phyloP scores from a whole-genome alignment of 208 protist genomes.

The Acanthamoeba healyi region DNA sequence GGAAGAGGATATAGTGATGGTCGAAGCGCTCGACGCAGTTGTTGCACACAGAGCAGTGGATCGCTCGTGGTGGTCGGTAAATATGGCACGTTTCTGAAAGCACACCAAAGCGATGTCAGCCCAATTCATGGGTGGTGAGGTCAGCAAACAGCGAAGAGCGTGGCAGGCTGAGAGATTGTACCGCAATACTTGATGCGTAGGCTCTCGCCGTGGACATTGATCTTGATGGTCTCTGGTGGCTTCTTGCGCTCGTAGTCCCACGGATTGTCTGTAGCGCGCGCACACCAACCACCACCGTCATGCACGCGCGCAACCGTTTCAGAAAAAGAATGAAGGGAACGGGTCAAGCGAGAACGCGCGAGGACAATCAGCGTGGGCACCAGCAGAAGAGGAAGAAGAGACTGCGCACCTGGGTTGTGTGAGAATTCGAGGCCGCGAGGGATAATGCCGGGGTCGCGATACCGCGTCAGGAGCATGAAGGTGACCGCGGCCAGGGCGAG shows the following conservation, averaged over 20 bases:
- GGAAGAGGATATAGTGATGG: constrained; percentile 82
- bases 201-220: constrained; percentile 28
- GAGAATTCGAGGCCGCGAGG: constrained; percentile 53
- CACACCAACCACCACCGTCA: background rate
- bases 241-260: constrained; percentile 69
- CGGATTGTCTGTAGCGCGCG: background rate
- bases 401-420: constrained; percentile 30
- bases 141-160: background rate
- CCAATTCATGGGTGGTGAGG: no score
- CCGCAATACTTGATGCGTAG: constrained; percentile 69
- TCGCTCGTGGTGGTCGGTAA: constrained; percentile 82
- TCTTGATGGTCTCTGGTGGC: constrained; percentile 47
- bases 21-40: constrained; percentile 86
- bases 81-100: constrained; percentile 84
- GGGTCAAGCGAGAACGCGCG: background rate
- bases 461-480: constrained; percentile 57
- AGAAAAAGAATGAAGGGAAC: background rate
- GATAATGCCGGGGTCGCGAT: constrained; percentile 59
- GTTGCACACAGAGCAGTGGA: constrained; percentile 86
- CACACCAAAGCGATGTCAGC: background rate
- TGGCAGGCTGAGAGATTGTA: background rate
- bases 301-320: background rate
- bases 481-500: background rate
- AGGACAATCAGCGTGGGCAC: background rate
- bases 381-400: background rate